Evolutionary conservation across 768 basidiomycete genomes (phyloP).

Genomic region (Brasilioporus rufonigricans): DNA sequence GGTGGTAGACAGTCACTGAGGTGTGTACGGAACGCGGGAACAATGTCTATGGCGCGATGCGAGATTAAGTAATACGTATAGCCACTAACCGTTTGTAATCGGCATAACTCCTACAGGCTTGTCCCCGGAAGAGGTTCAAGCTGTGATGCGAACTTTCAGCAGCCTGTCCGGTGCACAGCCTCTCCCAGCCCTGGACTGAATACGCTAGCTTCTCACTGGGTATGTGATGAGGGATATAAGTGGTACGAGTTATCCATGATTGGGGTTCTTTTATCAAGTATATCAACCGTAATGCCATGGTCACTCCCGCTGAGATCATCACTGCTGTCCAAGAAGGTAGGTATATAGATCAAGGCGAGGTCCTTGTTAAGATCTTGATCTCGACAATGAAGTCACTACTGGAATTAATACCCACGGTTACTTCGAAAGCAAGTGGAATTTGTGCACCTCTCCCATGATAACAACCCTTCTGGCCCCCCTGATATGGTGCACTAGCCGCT

Average conservation of each 20-base stretch:
- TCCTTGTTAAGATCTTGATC: too few relatives aligned
- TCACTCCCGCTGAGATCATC: not conserved
- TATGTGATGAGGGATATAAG: conserved; percentile 1
- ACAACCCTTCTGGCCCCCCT: not conserved
- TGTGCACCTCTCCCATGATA: not conserved
- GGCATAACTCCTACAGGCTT: too few relatives aligned
- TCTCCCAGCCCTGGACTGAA: conserved; percentile 19
- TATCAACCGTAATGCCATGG: not conserved
- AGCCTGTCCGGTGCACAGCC: too few relatives aligned
- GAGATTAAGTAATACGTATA: too few relatives aligned
- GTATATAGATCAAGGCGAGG: not conserved
- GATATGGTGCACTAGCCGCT: not conserved
- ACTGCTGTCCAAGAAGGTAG: not conserved
- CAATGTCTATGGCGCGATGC: too few relatives aligned
- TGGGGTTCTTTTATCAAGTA: not conserved
- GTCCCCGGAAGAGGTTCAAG: too few relatives aligned
- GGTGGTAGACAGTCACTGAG: too few relatives aligned
- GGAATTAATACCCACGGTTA: conserved; percentile 22
- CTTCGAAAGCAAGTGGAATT: conserved; percentile 15
- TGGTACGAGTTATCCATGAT: not conserved
- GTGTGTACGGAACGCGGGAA: too few relatives aligned
- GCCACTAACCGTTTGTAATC: too few relatives aligned
- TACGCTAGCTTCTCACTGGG: conserved; percentile 25
- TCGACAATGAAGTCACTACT: not conserved
- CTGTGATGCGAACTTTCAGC: too few relatives aligned